Percentiles rank a stretch among this genome's conserved stretches.
phyloP scores from a whole-genome alignment of 768 basidiomycete species.

The Auricularia sp. region DNA sequence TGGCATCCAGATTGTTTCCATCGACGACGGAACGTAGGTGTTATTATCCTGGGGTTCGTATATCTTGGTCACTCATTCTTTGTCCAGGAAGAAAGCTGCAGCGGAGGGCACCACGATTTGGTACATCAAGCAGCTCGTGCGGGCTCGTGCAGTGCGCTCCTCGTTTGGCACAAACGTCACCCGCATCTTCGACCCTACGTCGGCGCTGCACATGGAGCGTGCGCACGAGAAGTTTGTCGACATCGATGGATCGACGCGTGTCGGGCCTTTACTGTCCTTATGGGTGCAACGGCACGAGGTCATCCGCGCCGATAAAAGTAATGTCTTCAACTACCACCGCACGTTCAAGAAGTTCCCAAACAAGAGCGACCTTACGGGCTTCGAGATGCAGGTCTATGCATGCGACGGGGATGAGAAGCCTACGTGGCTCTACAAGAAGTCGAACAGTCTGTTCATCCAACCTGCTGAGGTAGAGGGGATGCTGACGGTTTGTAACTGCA shows the following conservation, averaged over 20 bases:
- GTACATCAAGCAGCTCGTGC: slow-evolving; percentile 4
- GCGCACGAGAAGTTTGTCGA: background rate
- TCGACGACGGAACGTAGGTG: background rate
- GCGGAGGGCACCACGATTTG: slow-evolving; percentile 4
- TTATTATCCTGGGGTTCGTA: too few relatives aligned
- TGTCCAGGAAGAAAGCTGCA: background rate
- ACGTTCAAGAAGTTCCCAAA: background rate
- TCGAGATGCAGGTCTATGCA: slow-evolving; percentile 2
- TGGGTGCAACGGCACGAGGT: background rate
- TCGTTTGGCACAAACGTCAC: background rate
- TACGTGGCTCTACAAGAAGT: background rate
- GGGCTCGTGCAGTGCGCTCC: background rate
- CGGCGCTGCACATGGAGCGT: background rate
- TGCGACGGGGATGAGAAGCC: background rate
- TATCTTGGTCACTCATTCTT: too few relatives aligned
- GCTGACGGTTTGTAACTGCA: background rate
- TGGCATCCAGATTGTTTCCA: background rate
- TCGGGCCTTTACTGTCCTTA: background rate
- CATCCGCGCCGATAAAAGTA: background rate
- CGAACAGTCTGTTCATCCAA: background rate
- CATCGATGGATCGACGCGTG: background rate
- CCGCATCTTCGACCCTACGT: background rate
- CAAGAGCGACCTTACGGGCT: background rate
- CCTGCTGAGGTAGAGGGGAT: background rate
- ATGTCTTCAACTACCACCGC: background rate